phyloP scores from a whole-genome alignment of 257 asterid species.

The Eucommia ulmoides region DNA sequence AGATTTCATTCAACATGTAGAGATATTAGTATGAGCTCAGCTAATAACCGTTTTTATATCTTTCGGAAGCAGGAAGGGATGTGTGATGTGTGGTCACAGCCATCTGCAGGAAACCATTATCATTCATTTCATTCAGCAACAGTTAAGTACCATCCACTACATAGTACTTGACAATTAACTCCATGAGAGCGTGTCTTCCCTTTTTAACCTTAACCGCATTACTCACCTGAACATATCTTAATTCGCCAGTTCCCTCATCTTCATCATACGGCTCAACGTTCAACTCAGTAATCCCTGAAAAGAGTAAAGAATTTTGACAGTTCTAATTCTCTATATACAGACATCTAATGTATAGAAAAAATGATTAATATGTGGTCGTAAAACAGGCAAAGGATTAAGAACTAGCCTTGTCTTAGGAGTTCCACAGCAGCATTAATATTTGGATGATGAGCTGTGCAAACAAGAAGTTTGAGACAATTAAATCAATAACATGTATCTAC shows the following conservation, averaged over 20 bases:
- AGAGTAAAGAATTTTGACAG: neutral
- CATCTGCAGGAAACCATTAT: constrained; percentile 36
- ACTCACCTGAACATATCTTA: constrained; percentile 96
- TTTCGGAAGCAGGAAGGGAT: constrained; percentile 63
- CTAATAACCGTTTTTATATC: constrained; percentile 72
- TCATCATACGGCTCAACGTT: constrained; percentile 74
- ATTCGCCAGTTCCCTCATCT: constrained; percentile 76
- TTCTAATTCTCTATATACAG: too few relatives aligned
- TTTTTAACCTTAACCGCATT: too few relatives aligned
- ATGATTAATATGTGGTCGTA: too few relatives aligned
- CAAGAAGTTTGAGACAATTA: neutral
- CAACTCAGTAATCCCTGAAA: constrained; percentile 51
- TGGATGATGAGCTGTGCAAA: constrained; percentile 83
- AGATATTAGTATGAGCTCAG: neutral
- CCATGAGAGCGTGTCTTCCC: too few relatives aligned
- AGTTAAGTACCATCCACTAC: too few relatives aligned
- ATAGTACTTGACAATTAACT: too few relatives aligned
- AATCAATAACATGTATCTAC: neutral
- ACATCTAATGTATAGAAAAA: too few relatives aligned
- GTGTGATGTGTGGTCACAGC: constrained; percentile 90
- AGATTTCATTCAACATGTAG: neutral
- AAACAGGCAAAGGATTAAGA: neutral
- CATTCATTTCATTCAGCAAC: too few relatives aligned
- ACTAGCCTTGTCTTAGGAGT: constrained; percentile 54
- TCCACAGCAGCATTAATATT: constrained; percentile 76